Percentiles rank a stretch among this genome's conserved stretches.
Conservation (phyloP, 257 asterid genomes). For the Solanum medicagineum region DNA sequence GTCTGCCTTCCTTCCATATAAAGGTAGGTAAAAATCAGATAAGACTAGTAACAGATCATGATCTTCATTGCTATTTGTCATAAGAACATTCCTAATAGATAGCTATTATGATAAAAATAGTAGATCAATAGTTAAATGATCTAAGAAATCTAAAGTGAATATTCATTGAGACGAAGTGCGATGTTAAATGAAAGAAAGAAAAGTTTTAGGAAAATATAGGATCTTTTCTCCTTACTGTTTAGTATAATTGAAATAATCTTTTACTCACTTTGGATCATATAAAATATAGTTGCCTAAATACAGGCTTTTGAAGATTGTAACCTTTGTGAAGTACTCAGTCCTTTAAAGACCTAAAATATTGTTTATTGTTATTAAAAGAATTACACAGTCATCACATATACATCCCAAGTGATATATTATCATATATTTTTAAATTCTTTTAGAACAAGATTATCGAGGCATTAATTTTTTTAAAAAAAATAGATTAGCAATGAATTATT, state of each 20-base stretch:
- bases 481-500: not conserved
- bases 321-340: not conserved
- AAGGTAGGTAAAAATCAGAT: not conserved
- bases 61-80: not conserved
- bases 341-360: not conserved
- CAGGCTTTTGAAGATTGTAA: not conserved
- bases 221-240: not conserved
- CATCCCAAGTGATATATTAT: not conserved
- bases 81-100: not conserved
- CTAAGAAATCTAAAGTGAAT: too few relatives aligned
- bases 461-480: not conserved
- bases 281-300: not conserved
- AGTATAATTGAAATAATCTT: not conserved
- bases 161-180: not conserved
- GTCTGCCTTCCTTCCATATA: not conserved
- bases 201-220: not conserved
- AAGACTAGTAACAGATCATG: not conserved
- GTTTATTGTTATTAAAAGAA: not conserved
- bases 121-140: too few relatives aligned
- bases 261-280: not conserved
- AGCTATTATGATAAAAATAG: not conserved
- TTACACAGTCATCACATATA: not conserved
- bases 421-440: not conserved
- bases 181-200: not conserved
- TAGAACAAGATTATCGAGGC: not conserved